These are phyloP conservation scores for Tricholoma saponaceum DNA, from an alignment of 768 basidiomycete species.

Conservation along the genomic window DNA sequence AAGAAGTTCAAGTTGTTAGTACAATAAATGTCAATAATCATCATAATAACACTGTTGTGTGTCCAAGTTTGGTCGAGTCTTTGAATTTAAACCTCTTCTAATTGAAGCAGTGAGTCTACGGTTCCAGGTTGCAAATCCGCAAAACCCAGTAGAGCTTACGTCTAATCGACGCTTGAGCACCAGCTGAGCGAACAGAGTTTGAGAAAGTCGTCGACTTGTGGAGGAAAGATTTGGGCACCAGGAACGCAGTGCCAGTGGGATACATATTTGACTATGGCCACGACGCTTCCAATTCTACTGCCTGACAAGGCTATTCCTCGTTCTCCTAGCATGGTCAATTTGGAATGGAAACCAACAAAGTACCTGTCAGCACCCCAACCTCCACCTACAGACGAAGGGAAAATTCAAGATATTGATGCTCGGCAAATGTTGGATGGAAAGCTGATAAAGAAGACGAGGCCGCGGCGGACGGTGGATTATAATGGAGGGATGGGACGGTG, in stretches of 20 bases:
- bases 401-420: slow-evolving; percentile 73
- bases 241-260: neutral
- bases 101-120: too few relatives aligned
- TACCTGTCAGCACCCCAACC: slow-evolving; percentile 76
- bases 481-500: slow-evolving; percentile 85
- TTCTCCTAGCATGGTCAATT: slow-evolving; percentile 31
- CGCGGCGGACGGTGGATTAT: slow-evolving; percentile 93
- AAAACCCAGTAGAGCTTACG: too few relatives aligned
- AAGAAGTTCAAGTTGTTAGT: too few relatives aligned
- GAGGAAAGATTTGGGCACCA: too few relatives aligned
- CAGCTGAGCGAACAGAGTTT: too few relatives aligned
- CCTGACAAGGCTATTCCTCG: slow-evolving; percentile 39
- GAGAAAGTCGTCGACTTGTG: neutral
- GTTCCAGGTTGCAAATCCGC: too few relatives aligned
- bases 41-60: too few relatives aligned
- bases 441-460: slow-evolving; percentile 85
- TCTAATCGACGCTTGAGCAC: too few relatives aligned
- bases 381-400: slow-evolving; percentile 70
- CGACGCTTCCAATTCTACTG: slow-evolving; percentile 50
- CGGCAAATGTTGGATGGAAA: slow-evolving; percentile 76
- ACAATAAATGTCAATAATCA: too few relatives aligned
- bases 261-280: slow-evolving; percentile 11
- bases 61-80: neutral
- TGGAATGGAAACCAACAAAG: slow-evolving; percentile 74
- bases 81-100: too few relatives aligned